Evolutionary conservation across 129 eudicot genomes (phyloP).

Genomic region (Saussurea involucrata): DNA sequence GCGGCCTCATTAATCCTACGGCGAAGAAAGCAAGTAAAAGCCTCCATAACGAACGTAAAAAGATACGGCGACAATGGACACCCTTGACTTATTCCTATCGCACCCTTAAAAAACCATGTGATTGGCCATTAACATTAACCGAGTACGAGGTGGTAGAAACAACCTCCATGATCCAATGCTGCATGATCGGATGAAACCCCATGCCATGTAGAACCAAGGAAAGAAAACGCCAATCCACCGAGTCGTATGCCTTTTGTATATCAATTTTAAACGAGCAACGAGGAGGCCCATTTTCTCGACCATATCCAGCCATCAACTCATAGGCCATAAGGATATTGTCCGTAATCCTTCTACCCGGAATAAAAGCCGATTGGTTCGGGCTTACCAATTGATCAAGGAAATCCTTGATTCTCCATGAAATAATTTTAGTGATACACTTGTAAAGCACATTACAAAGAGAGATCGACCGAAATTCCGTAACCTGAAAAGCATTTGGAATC

Average conservation of each 20-base stretch:
- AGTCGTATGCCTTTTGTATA: too few relatives aligned
- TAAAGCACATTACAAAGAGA: too few relatives aligned
- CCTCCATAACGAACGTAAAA: neutral
- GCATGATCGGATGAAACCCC: neutral
- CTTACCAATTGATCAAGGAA: too few relatives aligned
- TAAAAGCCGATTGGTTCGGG: neutral
- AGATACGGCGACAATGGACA: neutral
- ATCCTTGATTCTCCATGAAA: too few relatives aligned
- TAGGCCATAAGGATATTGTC: neutral
- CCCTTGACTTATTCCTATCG: neutral
- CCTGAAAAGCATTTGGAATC: too few relatives aligned
- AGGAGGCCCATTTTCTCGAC: neutral
- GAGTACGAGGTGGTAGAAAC: neutral
- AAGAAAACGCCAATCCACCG: too few relatives aligned
- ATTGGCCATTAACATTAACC: neutral
- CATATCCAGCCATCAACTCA: neutral
- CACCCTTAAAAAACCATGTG: neutral
- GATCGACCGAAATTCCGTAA: too few relatives aligned
- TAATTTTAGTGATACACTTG: too few relatives aligned
- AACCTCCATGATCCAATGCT: neutral
- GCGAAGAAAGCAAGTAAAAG: neutral
- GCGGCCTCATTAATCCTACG: neutral
- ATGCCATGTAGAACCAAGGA: neutral
- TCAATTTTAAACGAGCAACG: neutral
- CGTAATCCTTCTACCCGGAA: neutral